A percentile compares a stretch with the other conserved stretches of the same genome.
phyloP scores from a whole-genome alignment of 129 eudicot species.

The Oenanthe sinensis region DNA sequence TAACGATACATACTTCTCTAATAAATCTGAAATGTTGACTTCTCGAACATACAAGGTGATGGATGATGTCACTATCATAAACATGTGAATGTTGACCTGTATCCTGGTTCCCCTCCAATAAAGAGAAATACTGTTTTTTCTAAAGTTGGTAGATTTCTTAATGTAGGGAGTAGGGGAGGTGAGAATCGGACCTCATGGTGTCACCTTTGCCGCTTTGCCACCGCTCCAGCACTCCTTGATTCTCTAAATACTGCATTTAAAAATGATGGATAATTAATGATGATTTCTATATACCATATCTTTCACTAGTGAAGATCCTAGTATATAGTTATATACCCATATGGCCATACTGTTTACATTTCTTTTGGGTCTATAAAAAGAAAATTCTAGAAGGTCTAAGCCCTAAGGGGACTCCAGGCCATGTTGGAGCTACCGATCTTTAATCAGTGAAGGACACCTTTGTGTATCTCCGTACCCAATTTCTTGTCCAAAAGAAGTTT shows the following conservation, averaged over 20 bases:
- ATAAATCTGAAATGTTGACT: neutral
- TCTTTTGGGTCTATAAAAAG: neutral
- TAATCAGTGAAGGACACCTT: neutral
- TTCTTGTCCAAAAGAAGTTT: neutral
- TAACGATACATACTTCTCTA: neutral
- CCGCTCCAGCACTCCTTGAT: neutral
- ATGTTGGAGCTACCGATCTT: neutral
- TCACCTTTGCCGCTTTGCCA: neutral
- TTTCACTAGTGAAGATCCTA: neutral
- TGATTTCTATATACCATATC: neutral
- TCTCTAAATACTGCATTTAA: neutral
- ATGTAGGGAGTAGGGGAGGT: neutral
- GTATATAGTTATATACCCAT: neutral
- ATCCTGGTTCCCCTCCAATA: neutral
- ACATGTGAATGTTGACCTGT: neutral
- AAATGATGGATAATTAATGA: neutral
- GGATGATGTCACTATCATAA: neutral
- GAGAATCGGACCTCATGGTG: neutral
- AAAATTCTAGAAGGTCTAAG: neutral
- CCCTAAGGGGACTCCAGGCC: neutral
- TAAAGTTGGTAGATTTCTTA: neutral
- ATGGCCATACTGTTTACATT: neutral
- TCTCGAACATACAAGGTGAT: neutral
- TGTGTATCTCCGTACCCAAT: neutral
- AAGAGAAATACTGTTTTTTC: neutral